A percentile compares a stretch with the other conserved stretches of the same genome.
Conservation (phyloP, 768 basidiomycete species). For the Pleurotus giganteus region DNA sequence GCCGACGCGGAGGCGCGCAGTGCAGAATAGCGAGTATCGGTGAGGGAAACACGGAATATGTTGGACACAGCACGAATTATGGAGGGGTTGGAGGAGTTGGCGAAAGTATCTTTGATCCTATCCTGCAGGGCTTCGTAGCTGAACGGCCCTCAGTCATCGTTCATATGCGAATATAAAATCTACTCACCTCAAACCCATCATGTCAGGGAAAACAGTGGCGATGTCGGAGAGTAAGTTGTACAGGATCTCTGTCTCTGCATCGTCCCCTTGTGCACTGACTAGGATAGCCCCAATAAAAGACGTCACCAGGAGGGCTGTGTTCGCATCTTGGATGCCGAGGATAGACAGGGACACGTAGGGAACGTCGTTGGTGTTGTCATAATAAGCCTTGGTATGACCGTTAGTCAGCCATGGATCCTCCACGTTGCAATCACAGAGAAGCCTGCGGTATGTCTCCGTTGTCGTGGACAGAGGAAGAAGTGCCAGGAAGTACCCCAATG, state of each 20-base stretch:
- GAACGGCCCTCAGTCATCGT: constrained; percentile 13
- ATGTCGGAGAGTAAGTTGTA: constrained; percentile 77
- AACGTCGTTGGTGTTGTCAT: constrained; percentile 40
- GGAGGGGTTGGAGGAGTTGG: constrained; percentile 65
- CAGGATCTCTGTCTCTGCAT: constrained; percentile 77
- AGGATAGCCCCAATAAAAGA: constrained; percentile 79
- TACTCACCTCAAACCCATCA: constrained; percentile 70
- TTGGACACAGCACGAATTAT: constrained; percentile 73
- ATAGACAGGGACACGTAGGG: constrained; percentile 55
- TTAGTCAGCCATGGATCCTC: constrained; percentile 44
- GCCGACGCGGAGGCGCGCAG: constrained; percentile 62
- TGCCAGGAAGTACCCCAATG: constrained; percentile 77
- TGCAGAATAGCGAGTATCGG: constrained; percentile 43
- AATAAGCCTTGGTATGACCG: constrained; percentile 33
- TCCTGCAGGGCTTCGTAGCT: constrained; percentile 81
- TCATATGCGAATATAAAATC: constrained; percentile 6
- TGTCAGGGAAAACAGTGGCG: constrained; percentile 64
- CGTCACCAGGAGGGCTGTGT: constrained; percentile 66
- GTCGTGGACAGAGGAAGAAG: constrained; percentile 69
- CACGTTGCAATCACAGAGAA: constrained; percentile 64
- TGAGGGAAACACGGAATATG: constrained; percentile 68
- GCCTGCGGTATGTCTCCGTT: constrained; percentile 48
- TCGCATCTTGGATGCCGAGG: constrained; percentile 61
- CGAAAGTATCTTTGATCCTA: constrained; percentile 68
- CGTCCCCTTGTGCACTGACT: constrained; percentile 72